Evolutionary conservation across 805 yeast genomes (phyloP).

Genomic region (Cyberlindnera nakhonratchasimensis): DNA sequence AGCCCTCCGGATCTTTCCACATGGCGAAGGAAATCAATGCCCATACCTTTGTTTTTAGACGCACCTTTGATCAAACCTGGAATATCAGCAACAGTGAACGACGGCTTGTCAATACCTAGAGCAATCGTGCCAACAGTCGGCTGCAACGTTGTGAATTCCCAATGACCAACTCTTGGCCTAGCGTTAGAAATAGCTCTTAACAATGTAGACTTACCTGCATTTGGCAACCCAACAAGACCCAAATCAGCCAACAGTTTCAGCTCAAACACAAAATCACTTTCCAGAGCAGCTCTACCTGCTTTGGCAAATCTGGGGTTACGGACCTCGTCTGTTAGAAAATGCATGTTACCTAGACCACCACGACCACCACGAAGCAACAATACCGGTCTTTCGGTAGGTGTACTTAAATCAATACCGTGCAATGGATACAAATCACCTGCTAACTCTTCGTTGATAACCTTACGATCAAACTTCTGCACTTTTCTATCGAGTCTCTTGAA

Average conservation of each 20-base stretch:
- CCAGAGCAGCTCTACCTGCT: conserved; percentile 67
- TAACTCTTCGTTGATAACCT: conserved; percentile 54
- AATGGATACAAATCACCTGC: conserved; percentile 69
- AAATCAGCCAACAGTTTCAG: conserved; percentile 86
- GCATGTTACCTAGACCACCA: conserved; percentile 97
- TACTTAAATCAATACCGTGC: conserved; percentile 70
- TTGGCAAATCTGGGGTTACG: conserved; percentile 91
- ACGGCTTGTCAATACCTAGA: conserved; percentile 54
- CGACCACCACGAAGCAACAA: conserved; percentile 77
- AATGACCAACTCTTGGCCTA: conserved; percentile 87
- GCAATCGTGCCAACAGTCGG: conserved; percentile 90
- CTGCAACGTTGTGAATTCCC: conserved; percentile 93
- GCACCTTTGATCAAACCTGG: conserved; percentile 96
- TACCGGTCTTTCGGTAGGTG: conserved; percentile 62
- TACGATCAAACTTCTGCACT: conserved; percentile 63
- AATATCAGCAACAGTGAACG: conserved; percentile 92
- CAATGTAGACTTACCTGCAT: conserved; percentile 93
- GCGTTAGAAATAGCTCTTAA: conserved; percentile 86
- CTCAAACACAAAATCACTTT: conserved; percentile 71
- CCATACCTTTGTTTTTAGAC: conserved; percentile 81
- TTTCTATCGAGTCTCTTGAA: conserved; percentile 61
- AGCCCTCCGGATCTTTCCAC: conserved; percentile 88
- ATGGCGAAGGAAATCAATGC: conserved; percentile 87
- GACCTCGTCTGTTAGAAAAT: conserved; percentile 76
- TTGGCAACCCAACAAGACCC: conserved; percentile 93